Base-by-base conservation (phyloP, 2,329 filamentous ascomycete species). In the Aspergillus latus region DNA sequence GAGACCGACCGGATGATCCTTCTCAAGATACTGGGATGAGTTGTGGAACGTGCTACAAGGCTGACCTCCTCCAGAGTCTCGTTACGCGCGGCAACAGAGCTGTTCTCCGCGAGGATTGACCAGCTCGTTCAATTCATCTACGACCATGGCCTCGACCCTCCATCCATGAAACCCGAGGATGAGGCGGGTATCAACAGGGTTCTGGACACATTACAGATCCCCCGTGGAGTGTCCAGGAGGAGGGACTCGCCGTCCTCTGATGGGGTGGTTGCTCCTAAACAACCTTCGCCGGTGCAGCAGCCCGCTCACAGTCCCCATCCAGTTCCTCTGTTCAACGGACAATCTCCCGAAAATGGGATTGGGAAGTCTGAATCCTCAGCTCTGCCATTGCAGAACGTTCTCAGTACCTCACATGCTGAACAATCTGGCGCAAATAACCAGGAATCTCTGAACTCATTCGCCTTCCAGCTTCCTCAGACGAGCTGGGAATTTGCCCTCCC, bases 101-200 rank as follows among this genome's bases (percentile, higher is more conserved):
- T 74, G 0, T 74, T 75, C 52, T 73, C 72, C 2, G 65, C 69
- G 1, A 61, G 72, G 44, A 72, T 75, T 46, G 72, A 74, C 53
- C 72, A 75, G 54, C 62, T 74, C 15, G 68, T 62, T 55, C 70
- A 74, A 26, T 78, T 76, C 30, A 77, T 78, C n/a, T 59, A 69
- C 44, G 72, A 76, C 15, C 66, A 75, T 60, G 73, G 73, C 3
- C 63, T 77, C 2, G 65, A 73, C 30, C 70, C 72, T 2, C 75
- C 75, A 0, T 59, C 62, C 0, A 77, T 77, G 75, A 65, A 71
- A 5, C 64, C 66, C 5, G 72, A 73, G 29, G 72, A 74, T 54
- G 72, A 74, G 50, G 61, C 61, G 21, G 71, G 66, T 1, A 72
- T 74, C 61, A 73, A 71, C n/a, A 64, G 70, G 53, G 71, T 74